Base-by-base conservation (phyloP, 228 moss, liverwort and hornwort species). In the Sphagnum fallax region DNA sequence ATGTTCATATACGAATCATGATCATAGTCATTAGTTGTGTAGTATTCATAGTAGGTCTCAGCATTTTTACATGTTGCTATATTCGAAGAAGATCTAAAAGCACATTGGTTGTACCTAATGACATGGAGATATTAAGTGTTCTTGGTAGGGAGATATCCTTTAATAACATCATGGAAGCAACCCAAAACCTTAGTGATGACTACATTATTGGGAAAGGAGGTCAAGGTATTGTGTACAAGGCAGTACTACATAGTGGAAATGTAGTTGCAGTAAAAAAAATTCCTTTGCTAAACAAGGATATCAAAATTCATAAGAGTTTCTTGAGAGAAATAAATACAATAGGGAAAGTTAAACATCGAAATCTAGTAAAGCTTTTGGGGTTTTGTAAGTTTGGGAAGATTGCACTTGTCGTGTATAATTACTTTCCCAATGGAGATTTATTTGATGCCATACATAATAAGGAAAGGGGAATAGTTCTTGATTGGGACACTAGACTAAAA, bases 171-270 rank as follows among this genome's bases (percentile, higher is more conserved):
- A 75, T 74, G 72, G 66, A 60, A 5, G 77, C 83, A 13, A 89
- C 91, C 2, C 70, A 83, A 7, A 80, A 83, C 65, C 16, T 89
- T 12, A 85, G 78, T 51, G 71, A 80, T 12, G 50, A 65, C 50
- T 75, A 80, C 64, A 79, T 93, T 18, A 77, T 93, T 10, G 75
- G 76, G 47, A 80, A 85, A 55, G 91, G 91, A 4, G 73, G 72
- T 4, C 87, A 85, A 48, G 90, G 93, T 7, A 91, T 78, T 6
- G 89, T 93, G 2, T 93, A 93, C 80, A 93, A 76, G 74, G 91
- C 79, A 51, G 52, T 65, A 6, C 48, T 93, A 49, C 67, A 78
- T 9, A 69, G 78, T 4, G 91, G 91, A 1, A 67, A 58, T 10
- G 69, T 69, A 6, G 61, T 93, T 57, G 93, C 82, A 0, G 74